phyloP scores from a whole-genome alignment of 2,329 filamentous ascomycete species.

The Macrophomina phaseolina region DNA sequence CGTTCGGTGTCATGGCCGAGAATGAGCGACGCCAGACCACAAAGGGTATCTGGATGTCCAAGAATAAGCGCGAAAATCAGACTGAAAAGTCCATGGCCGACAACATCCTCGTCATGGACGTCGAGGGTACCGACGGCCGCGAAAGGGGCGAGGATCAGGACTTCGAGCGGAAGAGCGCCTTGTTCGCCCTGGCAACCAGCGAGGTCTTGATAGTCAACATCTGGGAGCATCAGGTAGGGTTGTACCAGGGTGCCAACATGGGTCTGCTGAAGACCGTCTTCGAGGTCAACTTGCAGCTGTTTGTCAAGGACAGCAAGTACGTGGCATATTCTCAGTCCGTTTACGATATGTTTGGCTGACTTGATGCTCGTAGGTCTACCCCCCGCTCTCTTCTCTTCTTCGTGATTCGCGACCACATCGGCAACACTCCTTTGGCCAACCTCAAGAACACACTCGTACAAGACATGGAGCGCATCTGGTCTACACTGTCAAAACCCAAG shows the following conservation, averaged over 20 bases:
- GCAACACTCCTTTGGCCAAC: conserved; percentile 87
- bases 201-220: conserved; percentile 99
- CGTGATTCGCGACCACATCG: conserved; percentile 96
- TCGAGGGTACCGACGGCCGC: conserved; percentile 94
- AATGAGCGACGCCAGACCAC: conserved; percentile 92
- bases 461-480: conserved; percentile 91
- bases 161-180: conserved; percentile 96
- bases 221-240: conserved; percentile 97
- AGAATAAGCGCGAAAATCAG: conserved; percentile 76
- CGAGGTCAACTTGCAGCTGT: conserved; percentile 96
- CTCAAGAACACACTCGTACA: conserved; percentile 88
- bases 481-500: conserved; percentile 85
- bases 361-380: conserved; percentile 65
- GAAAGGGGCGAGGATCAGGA: conserved; percentile 98
- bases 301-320: conserved; percentile 92
- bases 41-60: conserved; percentile 99
- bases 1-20: conserved; percentile 98
- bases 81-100: conserved; percentile 75
- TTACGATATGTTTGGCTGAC: conserved; percentile 21
- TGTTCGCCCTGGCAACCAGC: conserved; percentile 96
- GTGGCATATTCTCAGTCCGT: conserved; percentile 38
- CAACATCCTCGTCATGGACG: conserved; percentile 99
- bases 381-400: conserved; percentile 95
- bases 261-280: conserved; percentile 98
- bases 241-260: conserved; percentile 99